A percentile compares a stretch with the other conserved stretches of the same genome.
These are phyloP conservation scores for Ochetophila trinervis DNA, from an alignment of 306 rosid species.

Conservation along the genomic window DNA sequence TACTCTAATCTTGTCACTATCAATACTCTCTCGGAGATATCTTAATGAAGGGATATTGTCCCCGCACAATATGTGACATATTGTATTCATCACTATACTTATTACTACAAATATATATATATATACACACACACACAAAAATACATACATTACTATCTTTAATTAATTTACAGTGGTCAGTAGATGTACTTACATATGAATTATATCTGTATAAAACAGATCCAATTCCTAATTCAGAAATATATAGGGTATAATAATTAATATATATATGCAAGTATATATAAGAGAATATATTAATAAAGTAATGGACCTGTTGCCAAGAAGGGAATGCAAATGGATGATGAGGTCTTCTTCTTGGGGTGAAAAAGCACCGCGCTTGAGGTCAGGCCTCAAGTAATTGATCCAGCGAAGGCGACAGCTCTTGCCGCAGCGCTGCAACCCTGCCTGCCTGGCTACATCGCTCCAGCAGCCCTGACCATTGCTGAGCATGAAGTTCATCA, in stretches of 20 bases:
- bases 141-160: no score
- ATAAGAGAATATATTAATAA: no score
- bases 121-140: no score
- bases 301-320: constrained; percentile 72
- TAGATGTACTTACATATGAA: not conserved
- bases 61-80: no score
- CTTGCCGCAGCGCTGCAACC: constrained; percentile 84
- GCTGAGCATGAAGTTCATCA: constrained; percentile 69
- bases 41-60: no score
- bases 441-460: constrained; percentile 88
- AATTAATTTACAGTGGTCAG: no score
- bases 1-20: no score
- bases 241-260: not conserved
- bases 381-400: constrained; percentile 91
- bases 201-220: no score
- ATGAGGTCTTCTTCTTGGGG: constrained; percentile 83
- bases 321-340: constrained; percentile 81
- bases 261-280: not conserved
- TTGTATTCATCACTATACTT: no score
- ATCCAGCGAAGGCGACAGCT: constrained; percentile 93
- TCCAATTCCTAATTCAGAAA: no score
- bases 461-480: constrained; percentile 95
- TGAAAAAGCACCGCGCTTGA: constrained; percentile 84
- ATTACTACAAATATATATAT: no score
- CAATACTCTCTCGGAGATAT: no score